Evolutionary conservation across 345 rosid genomes (phyloP).

Genomic region (Populus pruinosa): DNA sequence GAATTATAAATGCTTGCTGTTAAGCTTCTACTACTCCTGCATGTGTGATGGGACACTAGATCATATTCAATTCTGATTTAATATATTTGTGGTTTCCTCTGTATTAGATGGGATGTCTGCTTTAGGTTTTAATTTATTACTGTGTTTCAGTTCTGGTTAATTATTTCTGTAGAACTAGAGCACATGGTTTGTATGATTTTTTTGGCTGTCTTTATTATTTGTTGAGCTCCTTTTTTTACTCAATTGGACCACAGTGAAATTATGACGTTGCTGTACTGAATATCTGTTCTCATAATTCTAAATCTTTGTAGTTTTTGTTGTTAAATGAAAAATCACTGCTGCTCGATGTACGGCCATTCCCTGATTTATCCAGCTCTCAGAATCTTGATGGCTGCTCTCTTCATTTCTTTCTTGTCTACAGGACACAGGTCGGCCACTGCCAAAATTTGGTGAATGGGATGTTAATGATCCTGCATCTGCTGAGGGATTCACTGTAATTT

Average conservation of each 20-base stretch:
- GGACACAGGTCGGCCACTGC: slow-evolving; percentile 82
- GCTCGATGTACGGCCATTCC: background rate
- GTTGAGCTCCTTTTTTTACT: background rate
- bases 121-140: background rate
- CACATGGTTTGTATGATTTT: background rate
- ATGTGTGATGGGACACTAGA: background rate
- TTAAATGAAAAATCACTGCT: background rate
- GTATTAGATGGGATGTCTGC: background rate
- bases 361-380: background rate
- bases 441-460: slow-evolving; percentile 99
- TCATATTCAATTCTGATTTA: background rate
- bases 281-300: background rate
- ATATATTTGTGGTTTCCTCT: background rate
- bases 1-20: background rate
- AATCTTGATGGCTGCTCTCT: slow-evolving; percentile 6
- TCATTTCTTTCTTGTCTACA: slow-evolving; percentile 22
- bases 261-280: background rate
- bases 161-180: background rate
- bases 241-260: background rate
- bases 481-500: slow-evolving; percentile 90
- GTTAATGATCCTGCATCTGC: slow-evolving; percentile 90
- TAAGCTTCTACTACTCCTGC: background rate
- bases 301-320: background rate
- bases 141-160: background rate
- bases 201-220: background rate